Evolutionary conservation across 495 filamentous ascomycete genomes (phyloP).

Genomic region (Oidiodendron maius): DNA sequence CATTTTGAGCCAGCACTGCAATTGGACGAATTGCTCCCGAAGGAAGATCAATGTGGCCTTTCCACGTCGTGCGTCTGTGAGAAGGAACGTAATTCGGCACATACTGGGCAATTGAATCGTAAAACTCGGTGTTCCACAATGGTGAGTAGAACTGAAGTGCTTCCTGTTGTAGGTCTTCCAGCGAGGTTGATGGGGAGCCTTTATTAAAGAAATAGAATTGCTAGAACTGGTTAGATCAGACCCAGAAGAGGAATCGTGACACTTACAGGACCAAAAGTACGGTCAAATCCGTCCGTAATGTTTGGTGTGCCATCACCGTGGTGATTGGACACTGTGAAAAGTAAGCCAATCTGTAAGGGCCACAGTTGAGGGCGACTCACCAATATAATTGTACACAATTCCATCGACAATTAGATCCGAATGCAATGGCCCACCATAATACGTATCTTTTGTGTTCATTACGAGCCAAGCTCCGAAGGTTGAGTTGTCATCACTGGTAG

Average conservation of each 20-base stretch:
- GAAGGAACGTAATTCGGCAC: constrained; percentile 47
- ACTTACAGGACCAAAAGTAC: constrained; percentile 43
- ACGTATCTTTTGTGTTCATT: constrained; percentile 54
- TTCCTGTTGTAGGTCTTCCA: constrained; percentile 39
- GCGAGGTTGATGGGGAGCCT: constrained; percentile 31
- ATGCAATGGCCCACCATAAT: constrained; percentile 51
- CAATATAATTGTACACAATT: constrained; percentile 46
- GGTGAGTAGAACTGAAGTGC: constrained; percentile 39
- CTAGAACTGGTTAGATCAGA: not conserved
- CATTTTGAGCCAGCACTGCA: constrained; percentile 44
- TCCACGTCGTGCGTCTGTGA: constrained; percentile 32
- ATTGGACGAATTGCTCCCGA: constrained; percentile 36
- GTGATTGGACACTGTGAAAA: constrained; percentile 44
- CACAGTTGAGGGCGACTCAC: constrained; percentile 10
- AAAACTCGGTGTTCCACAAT: constrained; percentile 47
- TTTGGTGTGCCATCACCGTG: constrained; percentile 51
- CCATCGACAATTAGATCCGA: constrained; percentile 52
- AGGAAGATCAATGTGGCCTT: constrained; percentile 40
- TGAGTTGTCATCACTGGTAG: constrained; percentile 37
- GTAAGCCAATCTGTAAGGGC: constrained; percentile 12
- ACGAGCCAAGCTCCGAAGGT: constrained; percentile 53
- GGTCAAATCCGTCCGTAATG: constrained; percentile 52
- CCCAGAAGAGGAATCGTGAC: not conserved
- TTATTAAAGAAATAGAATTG: constrained; percentile 55
- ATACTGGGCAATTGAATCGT: constrained; percentile 49